Conservation (phyloP, 2,329 filamentous ascomycete genomes). For the Fusarium newnesense region DNA sequence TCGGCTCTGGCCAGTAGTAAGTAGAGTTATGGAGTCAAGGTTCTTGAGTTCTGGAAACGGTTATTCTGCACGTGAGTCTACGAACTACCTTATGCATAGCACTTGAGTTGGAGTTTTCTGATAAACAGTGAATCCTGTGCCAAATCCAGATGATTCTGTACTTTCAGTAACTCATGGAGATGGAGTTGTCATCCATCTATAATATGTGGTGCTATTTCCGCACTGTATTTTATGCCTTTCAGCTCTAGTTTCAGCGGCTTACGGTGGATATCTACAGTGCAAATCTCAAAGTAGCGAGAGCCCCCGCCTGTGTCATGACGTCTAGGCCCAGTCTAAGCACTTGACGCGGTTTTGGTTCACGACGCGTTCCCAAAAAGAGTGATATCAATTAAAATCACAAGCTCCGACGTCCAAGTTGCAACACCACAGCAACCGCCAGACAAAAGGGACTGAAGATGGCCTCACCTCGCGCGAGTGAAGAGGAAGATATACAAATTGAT, state of each 20-base stretch:
- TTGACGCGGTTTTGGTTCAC: slow-evolving; percentile 40
- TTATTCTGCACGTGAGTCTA: not conserved
- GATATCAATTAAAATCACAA: slow-evolving; percentile 29
- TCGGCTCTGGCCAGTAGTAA: not conserved
- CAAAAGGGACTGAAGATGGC: slow-evolving; percentile 42
- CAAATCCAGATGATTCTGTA: not conserved
- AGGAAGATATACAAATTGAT: slow-evolving; percentile 56
- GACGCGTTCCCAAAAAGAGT: slow-evolving; percentile 41
- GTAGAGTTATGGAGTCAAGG: not conserved
- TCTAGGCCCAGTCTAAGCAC: slow-evolving; percentile 21
- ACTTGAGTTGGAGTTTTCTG: not conserved
- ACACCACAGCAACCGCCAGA: slow-evolving; percentile 21
- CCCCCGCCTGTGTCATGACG: slow-evolving; percentile 31
- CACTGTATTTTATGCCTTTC: slow-evolving; percentile 1
- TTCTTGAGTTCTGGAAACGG: not conserved
- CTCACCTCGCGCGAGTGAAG: slow-evolving; percentile 40
- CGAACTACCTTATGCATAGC: not conserved
- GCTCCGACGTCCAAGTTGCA: slow-evolving; percentile 21
- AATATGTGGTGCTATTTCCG: not conserved
- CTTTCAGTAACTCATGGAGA: not conserved
- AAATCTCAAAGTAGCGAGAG: not conserved
- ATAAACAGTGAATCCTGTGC: not conserved
- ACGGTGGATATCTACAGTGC: slow-evolving; percentile 9
- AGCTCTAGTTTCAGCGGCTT: not conserved
- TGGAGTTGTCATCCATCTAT: not conserved